phyloP scores from a whole-genome alignment of 192 early-diverging fungal species.

The Backusella psychrophila region DNA sequence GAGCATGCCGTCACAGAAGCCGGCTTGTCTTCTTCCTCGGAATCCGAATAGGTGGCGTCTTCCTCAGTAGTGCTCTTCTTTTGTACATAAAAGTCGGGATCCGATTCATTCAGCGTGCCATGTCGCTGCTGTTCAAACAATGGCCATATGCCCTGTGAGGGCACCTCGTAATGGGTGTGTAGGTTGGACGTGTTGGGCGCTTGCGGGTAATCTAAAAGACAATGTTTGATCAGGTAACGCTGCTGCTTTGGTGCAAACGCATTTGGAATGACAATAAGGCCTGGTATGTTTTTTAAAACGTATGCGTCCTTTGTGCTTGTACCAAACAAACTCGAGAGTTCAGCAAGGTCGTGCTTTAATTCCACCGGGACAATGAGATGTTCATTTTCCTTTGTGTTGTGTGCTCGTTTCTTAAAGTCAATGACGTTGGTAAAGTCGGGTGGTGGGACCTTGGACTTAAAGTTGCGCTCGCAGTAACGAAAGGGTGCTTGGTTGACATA shows the following conservation, averaged over 20 bases:
- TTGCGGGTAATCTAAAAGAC: slow-evolving; percentile 71
- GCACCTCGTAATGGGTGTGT: slow-evolving; percentile 80
- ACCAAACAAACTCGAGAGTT: slow-evolving; percentile 17
- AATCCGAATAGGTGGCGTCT: neutral
- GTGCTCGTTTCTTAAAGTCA: slow-evolving; percentile 46
- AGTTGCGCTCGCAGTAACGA: slow-evolving; percentile 63
- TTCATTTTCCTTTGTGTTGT: neutral
- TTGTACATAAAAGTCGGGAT: slow-evolving; percentile 31
- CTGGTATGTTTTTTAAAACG: slow-evolving; percentile 8
- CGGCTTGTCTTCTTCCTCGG: neutral
- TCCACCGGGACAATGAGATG: slow-evolving; percentile 5
- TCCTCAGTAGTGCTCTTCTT: neutral
- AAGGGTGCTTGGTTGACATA: slow-evolving; percentile 62
- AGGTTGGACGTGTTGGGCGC: slow-evolving; percentile 87
- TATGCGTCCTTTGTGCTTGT: neutral
- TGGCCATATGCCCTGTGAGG: slow-evolving; percentile 60
- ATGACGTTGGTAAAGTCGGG: slow-evolving; percentile 55
- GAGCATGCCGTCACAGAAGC: slow-evolving; percentile 4
- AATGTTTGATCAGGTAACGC: slow-evolving; percentile 63
- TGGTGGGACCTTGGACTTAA: slow-evolving; percentile 47
- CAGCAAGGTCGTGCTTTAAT: slow-evolving; percentile 8
- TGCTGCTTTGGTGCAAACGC: slow-evolving; percentile 74
- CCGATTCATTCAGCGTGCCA: slow-evolving; percentile 18
- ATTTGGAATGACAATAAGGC: slow-evolving; percentile 78
- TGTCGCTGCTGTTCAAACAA: slow-evolving; percentile 40